phyloP scores from a whole-genome alignment of 345 rosid species.

The Bruguiera parviflora region DNA sequence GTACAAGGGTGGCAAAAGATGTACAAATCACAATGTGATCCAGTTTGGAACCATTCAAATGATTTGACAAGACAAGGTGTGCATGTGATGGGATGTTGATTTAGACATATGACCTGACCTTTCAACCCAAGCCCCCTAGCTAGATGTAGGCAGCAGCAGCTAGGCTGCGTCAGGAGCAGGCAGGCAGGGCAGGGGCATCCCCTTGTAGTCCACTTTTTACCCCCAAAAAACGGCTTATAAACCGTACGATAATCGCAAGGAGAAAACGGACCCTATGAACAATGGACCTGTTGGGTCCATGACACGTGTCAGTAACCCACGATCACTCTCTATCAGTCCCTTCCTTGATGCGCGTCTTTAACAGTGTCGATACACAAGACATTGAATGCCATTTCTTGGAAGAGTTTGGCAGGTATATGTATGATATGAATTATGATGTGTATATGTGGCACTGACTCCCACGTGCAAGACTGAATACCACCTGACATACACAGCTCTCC shows the following conservation, averaged over 20 bases:
- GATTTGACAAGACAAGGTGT: constrained; percentile 49
- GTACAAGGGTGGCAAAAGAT: background rate
- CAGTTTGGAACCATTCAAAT: constrained; percentile 17
- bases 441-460: constrained; percentile 37
- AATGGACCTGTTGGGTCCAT: background rate
- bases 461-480: constrained; percentile 28
- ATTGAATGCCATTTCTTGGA: background rate
- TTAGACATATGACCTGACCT: constrained; percentile 44
- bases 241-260: constrained; percentile 6
- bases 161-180: constrained; percentile 5
- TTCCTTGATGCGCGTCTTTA: background rate
- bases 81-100: constrained; percentile 43
- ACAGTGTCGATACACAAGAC: background rate
- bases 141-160: background rate
- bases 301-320: constrained; percentile 25
- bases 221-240: constrained; percentile 24
- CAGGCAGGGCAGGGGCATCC: too few relatives aligned
- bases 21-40: background rate
- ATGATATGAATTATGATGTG: background rate
- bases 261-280: constrained; percentile 16
- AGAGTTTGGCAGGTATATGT: too few relatives aligned
- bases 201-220: background rate
- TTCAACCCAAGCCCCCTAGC: constrained; percentile 9
- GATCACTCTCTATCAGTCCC: constrained; percentile 18
- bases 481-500: background rate